phyloP scores from a whole-genome alignment of 2,329 filamentous ascomycete species.

The Aureobasidium sp. region DNA sequence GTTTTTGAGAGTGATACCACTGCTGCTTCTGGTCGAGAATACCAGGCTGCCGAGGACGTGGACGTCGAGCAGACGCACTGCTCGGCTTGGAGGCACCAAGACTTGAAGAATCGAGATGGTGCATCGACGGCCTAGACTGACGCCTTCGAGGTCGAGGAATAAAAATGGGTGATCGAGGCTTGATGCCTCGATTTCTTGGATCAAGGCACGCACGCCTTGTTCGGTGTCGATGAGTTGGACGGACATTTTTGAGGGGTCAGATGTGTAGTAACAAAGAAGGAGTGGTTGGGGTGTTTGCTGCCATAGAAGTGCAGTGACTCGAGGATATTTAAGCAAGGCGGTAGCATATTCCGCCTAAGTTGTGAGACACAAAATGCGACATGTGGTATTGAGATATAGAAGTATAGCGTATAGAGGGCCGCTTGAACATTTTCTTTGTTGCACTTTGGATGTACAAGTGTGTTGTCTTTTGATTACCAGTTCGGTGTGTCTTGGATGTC shows the following conservation, averaged over 20 bases:
- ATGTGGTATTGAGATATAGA: not conserved
- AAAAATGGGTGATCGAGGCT: constrained; percentile 19
- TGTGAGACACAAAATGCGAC: not conserved
- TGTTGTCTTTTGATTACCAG: not conserved
- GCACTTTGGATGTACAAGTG: too few relatives aligned
- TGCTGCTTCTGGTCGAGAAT: constrained; percentile 30
- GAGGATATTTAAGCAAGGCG: too few relatives aligned
- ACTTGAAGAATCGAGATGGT: constrained; percentile 39
- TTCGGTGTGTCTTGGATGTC: not conserved
- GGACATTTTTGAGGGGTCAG: not conserved
- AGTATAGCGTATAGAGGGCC: too few relatives aligned
- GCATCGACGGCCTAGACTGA: constrained; percentile 35
- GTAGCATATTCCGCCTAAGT: too few relatives aligned
- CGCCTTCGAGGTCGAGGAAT: constrained; percentile 43
- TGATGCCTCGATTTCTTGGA: not conserved
- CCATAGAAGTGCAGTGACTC: too few relatives aligned
- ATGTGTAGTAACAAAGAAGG: not conserved
- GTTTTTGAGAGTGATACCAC: constrained; percentile 24
- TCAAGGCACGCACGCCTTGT: not conserved
- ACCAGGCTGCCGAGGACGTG: constrained; percentile 28
- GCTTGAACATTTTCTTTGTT: too few relatives aligned
- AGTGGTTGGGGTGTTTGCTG: not conserved
- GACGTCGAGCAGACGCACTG: constrained; percentile 40
- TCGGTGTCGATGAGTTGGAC: not conserved
- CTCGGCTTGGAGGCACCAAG: constrained; percentile 23